Conservation (phyloP, 352 stramenopile species). For the Phytophthora pluvialis region DNA sequence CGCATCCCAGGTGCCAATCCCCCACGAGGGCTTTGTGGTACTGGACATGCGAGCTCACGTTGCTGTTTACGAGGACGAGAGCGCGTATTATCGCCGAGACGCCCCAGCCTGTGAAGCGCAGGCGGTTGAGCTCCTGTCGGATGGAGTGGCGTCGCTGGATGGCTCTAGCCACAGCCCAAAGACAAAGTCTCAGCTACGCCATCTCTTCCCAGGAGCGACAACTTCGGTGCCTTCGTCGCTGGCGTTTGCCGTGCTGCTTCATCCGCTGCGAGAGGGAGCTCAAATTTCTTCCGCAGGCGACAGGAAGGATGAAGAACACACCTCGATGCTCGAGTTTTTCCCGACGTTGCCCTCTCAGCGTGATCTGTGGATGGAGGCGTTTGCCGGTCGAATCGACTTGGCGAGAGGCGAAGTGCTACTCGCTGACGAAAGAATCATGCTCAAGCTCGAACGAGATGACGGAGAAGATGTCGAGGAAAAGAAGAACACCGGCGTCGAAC, state of each 20-base stretch:
- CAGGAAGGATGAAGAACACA: conserved; percentile 7
- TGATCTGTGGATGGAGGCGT: conserved; percentile 49
- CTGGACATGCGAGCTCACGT: conserved; percentile 40
- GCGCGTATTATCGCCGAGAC: conserved; percentile 41
- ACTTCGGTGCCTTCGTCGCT: conserved; percentile 13
- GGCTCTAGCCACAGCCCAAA: conserved; percentile 25
- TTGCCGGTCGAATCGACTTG: conserved; percentile 47
- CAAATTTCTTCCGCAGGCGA: not conserved
- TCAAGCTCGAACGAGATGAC: conserved; percentile 44
- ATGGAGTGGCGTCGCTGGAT: conserved; percentile 20
- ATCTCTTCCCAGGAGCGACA: conserved; percentile 29
- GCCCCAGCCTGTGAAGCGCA: conserved; percentile 31
- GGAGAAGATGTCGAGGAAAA: conserved; percentile 14
- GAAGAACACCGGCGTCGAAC: not conserved
- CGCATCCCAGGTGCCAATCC: conserved; percentile 19
- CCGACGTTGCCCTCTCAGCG: conserved; percentile 44
- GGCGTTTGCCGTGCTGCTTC: conserved; percentile 31
- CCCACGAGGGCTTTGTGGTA: conserved; percentile 44
- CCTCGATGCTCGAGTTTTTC: conserved; percentile 47
- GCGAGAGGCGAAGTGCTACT: conserved; percentile 62
- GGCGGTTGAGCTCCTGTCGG: conserved; percentile 40
- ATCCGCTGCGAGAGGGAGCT: conserved; percentile 3
- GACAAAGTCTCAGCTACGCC: conserved; percentile 24
- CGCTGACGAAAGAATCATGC: conserved; percentile 54
- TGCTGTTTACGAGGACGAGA: conserved; percentile 55